These are phyloP conservation scores for Zymoseptoria passerinii DNA, from an alignment of 2,329 filamentous ascomycete genomes.

Conservation along the genomic window DNA sequence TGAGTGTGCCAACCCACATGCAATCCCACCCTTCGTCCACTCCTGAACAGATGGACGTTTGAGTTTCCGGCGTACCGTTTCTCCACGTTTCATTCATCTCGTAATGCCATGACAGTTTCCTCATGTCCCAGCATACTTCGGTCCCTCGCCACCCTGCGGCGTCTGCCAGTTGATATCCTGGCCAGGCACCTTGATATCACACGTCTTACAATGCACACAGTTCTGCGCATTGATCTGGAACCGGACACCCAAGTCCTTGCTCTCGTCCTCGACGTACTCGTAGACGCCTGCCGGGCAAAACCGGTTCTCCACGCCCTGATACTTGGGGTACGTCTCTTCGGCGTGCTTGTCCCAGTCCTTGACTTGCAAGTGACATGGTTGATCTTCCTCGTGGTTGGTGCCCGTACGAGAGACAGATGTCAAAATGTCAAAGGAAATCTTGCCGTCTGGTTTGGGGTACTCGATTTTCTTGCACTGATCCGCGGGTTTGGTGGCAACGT, in stretches of 20 bases:
- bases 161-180: conserved; percentile 96
- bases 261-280: conserved; percentile 90
- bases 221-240: conserved; percentile 99
- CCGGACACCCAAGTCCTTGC: conserved; percentile 76
- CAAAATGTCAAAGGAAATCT: conserved; percentile 91
- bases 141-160: conserved; percentile 73
- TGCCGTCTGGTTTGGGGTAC: conserved; percentile 92
- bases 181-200: conserved; percentile 93
- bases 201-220: conserved; percentile 99
- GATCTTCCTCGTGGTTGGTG: conserved; percentile 97
- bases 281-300: conserved; percentile 98
- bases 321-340: conserved; percentile 71
- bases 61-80: not conserved
- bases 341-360: conserved; percentile 91
- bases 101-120: no score
- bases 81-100: no score
- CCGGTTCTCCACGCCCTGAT: conserved; percentile 86
- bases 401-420: conserved; percentile 92
- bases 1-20: not conserved
- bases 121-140: conserved; percentile 55
- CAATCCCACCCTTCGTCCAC: not conserved
- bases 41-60: not conserved
- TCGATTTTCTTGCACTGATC: conserved; percentile 80
- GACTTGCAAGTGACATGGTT: conserved; percentile 92
- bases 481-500: conserved; percentile 69